These are phyloP conservation scores for Colletotrichum sp. DNA, from an alignment of 2,329 filamentous ascomycete genomes.

Conservation along the genomic window DNA sequence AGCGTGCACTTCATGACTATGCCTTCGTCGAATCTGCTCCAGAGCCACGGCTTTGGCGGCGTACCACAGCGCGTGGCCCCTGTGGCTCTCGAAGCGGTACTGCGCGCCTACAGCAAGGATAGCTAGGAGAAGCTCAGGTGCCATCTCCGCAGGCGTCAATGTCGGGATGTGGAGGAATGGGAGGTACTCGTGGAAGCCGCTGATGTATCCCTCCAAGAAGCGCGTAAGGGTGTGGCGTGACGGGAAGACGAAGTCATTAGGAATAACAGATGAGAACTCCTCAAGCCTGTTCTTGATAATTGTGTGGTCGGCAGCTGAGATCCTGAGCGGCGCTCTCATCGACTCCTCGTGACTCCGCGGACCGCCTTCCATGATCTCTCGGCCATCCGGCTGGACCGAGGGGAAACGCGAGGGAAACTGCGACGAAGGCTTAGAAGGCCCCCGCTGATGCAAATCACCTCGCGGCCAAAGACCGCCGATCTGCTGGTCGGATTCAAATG, in stretches of 20 bases:
- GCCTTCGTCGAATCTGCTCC: constrained; percentile 62
- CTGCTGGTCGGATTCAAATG: constrained; percentile 58
- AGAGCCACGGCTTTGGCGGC: constrained; percentile 62
- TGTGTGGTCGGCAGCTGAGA: constrained; percentile 59
- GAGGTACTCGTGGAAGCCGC: constrained; percentile 65
- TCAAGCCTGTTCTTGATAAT: constrained; percentile 63
- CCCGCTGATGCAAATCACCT: constrained; percentile 41
- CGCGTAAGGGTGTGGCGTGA: constrained; percentile 72
- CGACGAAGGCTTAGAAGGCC: constrained; percentile 52
- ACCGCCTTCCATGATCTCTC: constrained; percentile 44
- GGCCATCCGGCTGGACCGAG: constrained; percentile 58
- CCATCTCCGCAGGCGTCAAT: constrained; percentile 65
- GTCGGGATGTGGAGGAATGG: constrained; percentile 72
- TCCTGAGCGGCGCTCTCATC: constrained; percentile 45
- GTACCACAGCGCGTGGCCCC: constrained; percentile 66
- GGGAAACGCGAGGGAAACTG: constrained; percentile 60
- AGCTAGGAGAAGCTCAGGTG: constrained; percentile 71
- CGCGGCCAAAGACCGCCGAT: constrained; percentile 57
- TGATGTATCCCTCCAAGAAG: constrained; percentile 74
- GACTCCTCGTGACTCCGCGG: constrained; percentile 46
- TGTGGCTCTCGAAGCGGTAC: constrained; percentile 66
- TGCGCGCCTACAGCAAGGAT: constrained; percentile 72
- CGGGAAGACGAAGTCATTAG: constrained; percentile 69
- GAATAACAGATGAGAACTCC: constrained; percentile 65
- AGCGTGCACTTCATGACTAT: constrained; percentile 62